Conservation (phyloP, 768 basidiomycete species). For the Termitomyces bulborhizus region DNA sequence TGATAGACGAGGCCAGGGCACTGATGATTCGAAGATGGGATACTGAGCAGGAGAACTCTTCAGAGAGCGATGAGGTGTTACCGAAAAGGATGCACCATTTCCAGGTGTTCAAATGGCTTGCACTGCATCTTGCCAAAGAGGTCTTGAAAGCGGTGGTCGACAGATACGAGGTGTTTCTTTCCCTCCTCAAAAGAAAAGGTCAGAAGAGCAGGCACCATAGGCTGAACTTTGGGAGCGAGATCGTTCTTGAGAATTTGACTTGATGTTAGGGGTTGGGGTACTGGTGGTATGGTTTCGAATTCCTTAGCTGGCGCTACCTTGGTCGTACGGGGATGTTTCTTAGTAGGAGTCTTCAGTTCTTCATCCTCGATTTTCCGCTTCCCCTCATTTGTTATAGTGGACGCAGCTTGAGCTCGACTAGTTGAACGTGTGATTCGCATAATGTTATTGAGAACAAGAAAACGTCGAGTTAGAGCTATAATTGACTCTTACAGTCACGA, state of each 20-base stretch:
- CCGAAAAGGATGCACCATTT: constrained; percentile 81
- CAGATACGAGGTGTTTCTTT: constrained; percentile 58
- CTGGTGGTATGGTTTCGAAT: neutral
- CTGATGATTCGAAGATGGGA: constrained; percentile 25
- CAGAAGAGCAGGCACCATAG: constrained; percentile 61
- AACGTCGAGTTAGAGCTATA: constrained; percentile 1
- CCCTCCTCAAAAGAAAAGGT: constrained; percentile 76
- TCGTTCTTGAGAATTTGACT: constrained; percentile 4
- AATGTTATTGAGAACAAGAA: constrained; percentile 4
- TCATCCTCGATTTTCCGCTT: constrained; percentile 14
- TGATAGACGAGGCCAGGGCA: constrained; percentile 64
- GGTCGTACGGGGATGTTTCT: constrained; percentile 9
- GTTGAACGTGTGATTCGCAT: constrained; percentile 27
- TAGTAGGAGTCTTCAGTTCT: constrained; percentile 1
- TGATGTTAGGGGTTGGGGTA: neutral
- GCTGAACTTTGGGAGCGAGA: constrained; percentile 14
- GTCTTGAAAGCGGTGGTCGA: constrained; percentile 65
- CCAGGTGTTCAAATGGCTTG: constrained; percentile 70
- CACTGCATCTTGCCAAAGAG: constrained; percentile 63
- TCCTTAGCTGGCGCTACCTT: constrained; percentile 1
- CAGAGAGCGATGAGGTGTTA: constrained; percentile 21
- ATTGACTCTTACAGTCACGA: neutral
- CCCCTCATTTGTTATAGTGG: constrained; percentile 2
- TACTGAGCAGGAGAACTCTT: neutral
- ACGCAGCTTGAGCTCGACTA: constrained; percentile 17